phyloP scores from a whole-genome alignment of 805 yeast genomes.

The Wickerhamiella brachini region DNA sequence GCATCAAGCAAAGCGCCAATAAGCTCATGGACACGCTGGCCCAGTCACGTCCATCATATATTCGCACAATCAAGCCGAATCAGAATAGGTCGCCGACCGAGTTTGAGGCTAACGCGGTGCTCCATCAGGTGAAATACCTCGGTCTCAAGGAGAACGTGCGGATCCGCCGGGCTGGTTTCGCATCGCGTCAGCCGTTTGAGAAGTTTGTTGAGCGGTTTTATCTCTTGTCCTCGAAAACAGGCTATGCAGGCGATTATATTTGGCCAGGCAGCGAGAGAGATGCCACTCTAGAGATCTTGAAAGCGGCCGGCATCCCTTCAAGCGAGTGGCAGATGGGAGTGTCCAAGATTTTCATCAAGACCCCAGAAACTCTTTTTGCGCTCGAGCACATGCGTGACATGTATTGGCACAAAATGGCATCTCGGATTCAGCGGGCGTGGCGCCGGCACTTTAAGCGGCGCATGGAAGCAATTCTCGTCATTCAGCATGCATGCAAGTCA shows the following conservation, averaged over 20 bases:
- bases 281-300: constrained; percentile 40
- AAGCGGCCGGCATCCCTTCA: constrained; percentile 54
- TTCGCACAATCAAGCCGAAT: constrained; percentile 94
- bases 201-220: constrained; percentile 92
- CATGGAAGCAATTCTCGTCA: constrained; percentile 72
- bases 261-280: constrained; percentile 47
- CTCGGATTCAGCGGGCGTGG: constrained; percentile 95
- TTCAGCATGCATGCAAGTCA: constrained; percentile 65
- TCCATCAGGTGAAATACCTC: constrained; percentile 89
- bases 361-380: constrained; percentile 93
- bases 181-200: constrained; percentile 92
- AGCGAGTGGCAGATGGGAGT: constrained; percentile 85
- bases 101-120: constrained; percentile 75
- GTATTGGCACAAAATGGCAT: constrained; percentile 98
- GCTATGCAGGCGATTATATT: constrained; percentile 75
- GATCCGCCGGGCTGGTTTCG: constrained; percentile 97
- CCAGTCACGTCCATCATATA: constrained; percentile 86
- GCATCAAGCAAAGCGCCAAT: constrained; percentile 84
- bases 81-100: constrained; percentile 84
- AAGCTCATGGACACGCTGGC: constrained; percentile 78
- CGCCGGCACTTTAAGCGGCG: constrained; percentile 67
- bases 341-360: constrained; percentile 84
- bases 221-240: constrained; percentile 71
- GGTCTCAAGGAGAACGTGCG: constrained; percentile 96
- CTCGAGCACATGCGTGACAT: constrained; percentile 91